phyloP scores from a whole-genome alignment of 345 rosid genomes.

The Camelina hispida region DNA sequence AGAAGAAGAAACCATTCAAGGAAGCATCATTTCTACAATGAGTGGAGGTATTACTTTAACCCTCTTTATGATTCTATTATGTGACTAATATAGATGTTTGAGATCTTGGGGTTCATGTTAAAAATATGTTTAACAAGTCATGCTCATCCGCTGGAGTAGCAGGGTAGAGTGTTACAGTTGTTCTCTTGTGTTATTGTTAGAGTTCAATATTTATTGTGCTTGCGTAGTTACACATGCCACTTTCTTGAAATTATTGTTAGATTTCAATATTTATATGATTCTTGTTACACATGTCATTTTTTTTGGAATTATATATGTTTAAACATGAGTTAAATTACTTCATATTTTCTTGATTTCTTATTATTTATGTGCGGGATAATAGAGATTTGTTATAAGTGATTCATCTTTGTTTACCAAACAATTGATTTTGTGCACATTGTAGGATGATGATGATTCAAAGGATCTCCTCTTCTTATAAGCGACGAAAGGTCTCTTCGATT shows the following conservation, averaged over 20 bases:
- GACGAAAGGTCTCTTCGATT: not conserved
- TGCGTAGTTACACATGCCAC: not conserved
- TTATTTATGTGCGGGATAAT: not conserved
- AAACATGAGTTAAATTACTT: no score
- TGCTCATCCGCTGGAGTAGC: no score
- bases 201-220: not conserved
- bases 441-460: constrained; percentile 6
- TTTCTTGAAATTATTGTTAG: no score
- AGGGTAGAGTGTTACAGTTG: no score
- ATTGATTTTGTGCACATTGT: constrained; percentile 1
- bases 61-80: no score
- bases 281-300: not conserved
- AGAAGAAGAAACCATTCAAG: no score
- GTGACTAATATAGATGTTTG: no score
- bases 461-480: not conserved
- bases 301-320: not conserved
- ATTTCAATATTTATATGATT: not conserved
- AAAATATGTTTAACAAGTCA: no score
- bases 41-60: no score
- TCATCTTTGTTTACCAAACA: not conserved
- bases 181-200: not conserved
- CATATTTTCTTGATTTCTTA: not conserved
- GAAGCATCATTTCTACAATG: no score
- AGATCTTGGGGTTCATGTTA: no score
- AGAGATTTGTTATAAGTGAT: not conserved